Evolutionary conservation across 2,329 filamentous ascomycete species (phyloP), one percentile per base, ranked within the genome.

Genomic region (Scolecobasidium constrictum): DNA sequence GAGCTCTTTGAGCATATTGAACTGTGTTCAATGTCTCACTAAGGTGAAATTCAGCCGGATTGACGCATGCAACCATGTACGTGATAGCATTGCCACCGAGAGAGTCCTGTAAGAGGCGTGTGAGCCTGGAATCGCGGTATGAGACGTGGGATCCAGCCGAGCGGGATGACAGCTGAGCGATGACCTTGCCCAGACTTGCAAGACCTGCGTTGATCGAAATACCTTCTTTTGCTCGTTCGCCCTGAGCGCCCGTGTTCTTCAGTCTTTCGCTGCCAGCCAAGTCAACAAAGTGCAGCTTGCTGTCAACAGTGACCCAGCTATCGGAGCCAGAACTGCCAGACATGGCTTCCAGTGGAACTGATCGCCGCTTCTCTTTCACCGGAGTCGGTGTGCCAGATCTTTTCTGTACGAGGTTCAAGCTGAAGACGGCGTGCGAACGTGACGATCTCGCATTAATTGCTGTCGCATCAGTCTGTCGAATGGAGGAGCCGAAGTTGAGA

Each of bases 11-110:
- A 5, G 92, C 92, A 63, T 98, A 98, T 60, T 95, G 61, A 13
- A 98, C 86, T 0, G 92, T 98, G 60, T 98, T 98, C 45, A 98
- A 69, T 0, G 93, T 96, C 65, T 98, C 92, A 65, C 88, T 96
- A 35, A 98, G 70, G 60, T 98, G 92, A 58, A 98, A 98, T 59
- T 95, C 88, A 12, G 90, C 86, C 0, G 88, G 90, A 1, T 90
- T 98, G 21, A 98, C 88, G 64, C 92, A 98, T 6, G 92, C 92
- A 65, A 98, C 92, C 92, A 98, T 96, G 66, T 96, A 98, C 1
- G 92, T 98, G 58, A 95, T 94, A 26, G 92, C 92, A 58, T 94
- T 96, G 4, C 92, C 92, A 45, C 92, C 92, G 4, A 98, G 72
- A 0, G 92, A 98, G 63, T 98, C 92, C 68, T 98, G 92, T 15